Conservation (phyloP, 1,284 basidiomycete species). For the Malassezia furfur region DNA sequence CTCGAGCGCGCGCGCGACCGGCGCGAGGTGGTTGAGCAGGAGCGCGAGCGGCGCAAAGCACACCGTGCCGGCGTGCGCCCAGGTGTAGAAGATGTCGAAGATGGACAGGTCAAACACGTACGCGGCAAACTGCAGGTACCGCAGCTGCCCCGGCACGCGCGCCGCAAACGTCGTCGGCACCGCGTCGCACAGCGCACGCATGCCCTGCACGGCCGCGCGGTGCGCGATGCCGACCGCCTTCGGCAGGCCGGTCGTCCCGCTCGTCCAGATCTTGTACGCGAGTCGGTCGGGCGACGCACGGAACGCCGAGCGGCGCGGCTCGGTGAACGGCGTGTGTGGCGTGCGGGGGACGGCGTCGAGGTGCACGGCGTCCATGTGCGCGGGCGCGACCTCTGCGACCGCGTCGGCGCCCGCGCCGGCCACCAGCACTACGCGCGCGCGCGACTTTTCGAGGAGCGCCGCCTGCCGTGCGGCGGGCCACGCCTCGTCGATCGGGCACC, state of each 20-base stretch:
- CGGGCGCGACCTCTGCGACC: constrained; percentile 7
- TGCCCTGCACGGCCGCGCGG: constrained; percentile 42
- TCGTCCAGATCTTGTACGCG: constrained; percentile 48
- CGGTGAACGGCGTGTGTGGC: neutral
- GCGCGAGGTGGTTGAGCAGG: constrained; percentile 33
- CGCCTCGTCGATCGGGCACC: constrained; percentile 49
- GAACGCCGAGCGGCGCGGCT: constrained; percentile 1
- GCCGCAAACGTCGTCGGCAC: constrained; percentile 25
- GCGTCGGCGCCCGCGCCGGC: constrained; percentile 21
- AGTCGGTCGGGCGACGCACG: constrained; percentile 9
- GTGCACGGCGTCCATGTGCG: constrained; percentile 23
- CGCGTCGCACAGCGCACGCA: constrained; percentile 39
- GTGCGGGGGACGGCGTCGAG: constrained; percentile 19
- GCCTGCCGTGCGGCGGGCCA: constrained; percentile 42
- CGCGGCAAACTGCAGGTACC: constrained; percentile 47
- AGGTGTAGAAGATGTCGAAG: constrained; percentile 47
- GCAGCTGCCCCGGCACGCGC: constrained; percentile 19
- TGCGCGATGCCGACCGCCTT: constrained; percentile 48
- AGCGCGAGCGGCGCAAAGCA: constrained; percentile 36
- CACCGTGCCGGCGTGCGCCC: constrained; percentile 42
- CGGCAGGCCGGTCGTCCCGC: constrained; percentile 48
- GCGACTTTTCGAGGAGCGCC: constrained; percentile 44
- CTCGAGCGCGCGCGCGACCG: constrained; percentile 31
- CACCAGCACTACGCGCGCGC: constrained; percentile 32
- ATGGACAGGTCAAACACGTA: constrained; percentile 48